Base-by-base conservation (phyloP, 1,139 yeast genomes). In the Hansenula sp. region DNA sequence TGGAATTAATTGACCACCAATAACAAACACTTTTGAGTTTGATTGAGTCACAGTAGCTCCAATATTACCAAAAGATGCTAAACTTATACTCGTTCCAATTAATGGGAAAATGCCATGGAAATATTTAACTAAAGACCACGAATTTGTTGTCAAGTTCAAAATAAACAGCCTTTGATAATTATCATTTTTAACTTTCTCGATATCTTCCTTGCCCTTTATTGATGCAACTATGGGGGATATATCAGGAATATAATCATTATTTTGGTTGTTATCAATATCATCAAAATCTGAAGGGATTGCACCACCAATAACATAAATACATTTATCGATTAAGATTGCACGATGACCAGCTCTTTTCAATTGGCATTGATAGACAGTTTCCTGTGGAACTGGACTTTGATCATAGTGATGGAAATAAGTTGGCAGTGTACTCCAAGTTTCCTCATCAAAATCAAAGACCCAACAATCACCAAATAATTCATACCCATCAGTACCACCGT, bases 401-500 rank as follows among this genome's bases (percentile, higher is more conserved):
- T 51, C 53, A 24, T 43, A 44, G 11, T 42, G 44, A 25, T 52
- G 52, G 16, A 50, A 56, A 43, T 46, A 59, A 0, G 65, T 56
- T 2, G 53, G 47, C 1, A 61, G 33, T 27, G 53, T 45, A 9
- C 51, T 42, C 81, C 81, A 76, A 2, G 53, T 50, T 44, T 70
- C 74, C 1, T 60, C 52, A 29, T 62, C 65, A 29, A 74, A 50
- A 48, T 71, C 70, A 50, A 72, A 75, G 59, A 67, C 61, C 81
- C 81, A 76, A 52, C 68, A 51, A 52, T 74, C 79, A 19, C 76
- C 75, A 33, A 62, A 58, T 8, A 74, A 64, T 15, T 60, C 54
- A 13, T 42, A 47, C n/a, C 62, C 60, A 43, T 65, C 56, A 0
- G 77, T 72, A 4, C 81, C 81, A 5, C 78, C 81, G 50, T 70